Base-by-base conservation (phyloP, 2,329 filamentous ascomycete species). In the Fusarium sp. region DNA sequence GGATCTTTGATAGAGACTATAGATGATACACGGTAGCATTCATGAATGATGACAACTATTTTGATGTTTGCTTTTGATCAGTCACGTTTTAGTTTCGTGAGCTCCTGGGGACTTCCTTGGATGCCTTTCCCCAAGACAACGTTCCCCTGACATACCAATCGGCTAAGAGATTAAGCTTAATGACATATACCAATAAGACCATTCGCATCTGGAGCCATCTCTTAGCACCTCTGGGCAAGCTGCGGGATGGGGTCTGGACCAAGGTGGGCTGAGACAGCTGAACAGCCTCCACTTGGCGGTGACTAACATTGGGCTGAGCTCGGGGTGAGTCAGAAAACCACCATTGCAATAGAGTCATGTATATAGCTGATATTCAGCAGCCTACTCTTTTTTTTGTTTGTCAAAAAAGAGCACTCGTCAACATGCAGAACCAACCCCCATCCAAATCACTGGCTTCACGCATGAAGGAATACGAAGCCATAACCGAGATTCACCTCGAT, bases 401-500 rank as follows among this genome's bases (percentile, higher is more conserved):
- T 20, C 18, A 31, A 54, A 8, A 20, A 9, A 31, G 11, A 13
- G 11, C n/a, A 54, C 31, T 7, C 6, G 22, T n/a, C 60, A 64
- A 57, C 35, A 66, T 73, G 58, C 52, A 73, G 24, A 45, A 60
- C 4, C 20, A 52, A 3, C 31, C 24, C 1, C 31, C 5, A 16
- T 18, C 37, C 5, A 60, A 24, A 5, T 41, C 68, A 2, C 68
- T 73, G 20, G 68, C 65, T 11, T 37, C 68, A 22, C 62, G 71
- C 24, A 71, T 73, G 71, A 73, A 73, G 29, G 65, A 69, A 0
- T 69, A 72, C 57, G 71, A 74, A 41, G 69, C 63, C 16, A 24
- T 9, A 13, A 65, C 69, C 31, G 68, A 74, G 18, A 59, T 60
- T 6, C 69, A 52, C n/a, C 65, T 74, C 20, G 27, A 65, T 8